Evolutionary conservation across 495 filamentous ascomycete species (phyloP).

Genomic region (Terfezia boudieri): DNA sequence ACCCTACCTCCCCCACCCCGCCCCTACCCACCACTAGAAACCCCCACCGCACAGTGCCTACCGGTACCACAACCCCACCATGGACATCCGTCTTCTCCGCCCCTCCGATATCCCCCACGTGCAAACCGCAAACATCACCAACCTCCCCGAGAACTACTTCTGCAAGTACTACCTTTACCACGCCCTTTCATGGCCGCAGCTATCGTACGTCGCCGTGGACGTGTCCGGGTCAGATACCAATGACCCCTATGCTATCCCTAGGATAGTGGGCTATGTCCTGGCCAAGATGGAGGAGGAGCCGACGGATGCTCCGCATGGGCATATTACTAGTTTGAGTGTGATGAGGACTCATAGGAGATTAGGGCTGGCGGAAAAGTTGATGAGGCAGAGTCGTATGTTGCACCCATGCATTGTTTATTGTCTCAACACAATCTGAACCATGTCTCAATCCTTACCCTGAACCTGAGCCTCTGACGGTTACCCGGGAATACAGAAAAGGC

Average conservation of each 20-base stretch:
- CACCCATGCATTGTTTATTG: constrained; percentile 1
- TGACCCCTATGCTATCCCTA: constrained; percentile 69
- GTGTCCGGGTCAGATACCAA: constrained; percentile 44
- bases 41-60: too few species aligned
- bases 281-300: constrained; percentile 99
- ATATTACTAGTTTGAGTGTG: constrained; percentile 85
- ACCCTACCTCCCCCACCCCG: not conserved
- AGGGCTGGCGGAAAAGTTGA: constrained; percentile 87
- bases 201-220: constrained; percentile 90
- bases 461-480: too few species aligned
- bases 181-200: constrained; percentile 89
- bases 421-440: not conserved
- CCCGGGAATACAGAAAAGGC: constrained; percentile 43
- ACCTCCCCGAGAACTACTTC: constrained; percentile 98
- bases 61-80: constrained; percentile 16
- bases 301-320: constrained; percentile 58
- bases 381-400: constrained; percentile 79
- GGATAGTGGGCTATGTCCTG: constrained; percentile 96
- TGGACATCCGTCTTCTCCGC: constrained; percentile 60
- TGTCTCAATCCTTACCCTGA: too few species aligned
- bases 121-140: constrained; percentile 95
- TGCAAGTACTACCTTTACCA: constrained; percentile 99
- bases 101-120: constrained; percentile 76
- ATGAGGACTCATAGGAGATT: constrained; percentile 87
- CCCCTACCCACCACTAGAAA: not conserved